These are phyloP conservation scores for Aegle marmelos DNA, from an alignment of 345 rosid genomes.

Conservation along the genomic window DNA sequence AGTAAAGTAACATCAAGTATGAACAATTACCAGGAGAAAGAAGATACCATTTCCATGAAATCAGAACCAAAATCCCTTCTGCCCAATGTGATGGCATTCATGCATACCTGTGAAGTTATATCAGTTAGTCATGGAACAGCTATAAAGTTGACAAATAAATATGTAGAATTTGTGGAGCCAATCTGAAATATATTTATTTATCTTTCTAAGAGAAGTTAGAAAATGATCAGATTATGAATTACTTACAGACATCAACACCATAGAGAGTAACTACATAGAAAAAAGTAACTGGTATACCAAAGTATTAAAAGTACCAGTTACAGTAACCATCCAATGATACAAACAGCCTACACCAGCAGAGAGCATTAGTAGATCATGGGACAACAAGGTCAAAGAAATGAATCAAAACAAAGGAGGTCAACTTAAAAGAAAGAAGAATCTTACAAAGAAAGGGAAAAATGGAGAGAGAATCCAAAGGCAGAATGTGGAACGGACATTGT, in stretches of 20 bases:
- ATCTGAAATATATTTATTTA: not conserved
- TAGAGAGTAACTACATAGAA: not conserved
- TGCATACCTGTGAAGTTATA: constrained; percentile 47
- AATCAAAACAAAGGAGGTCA: not conserved
- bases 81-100: constrained; percentile 39
- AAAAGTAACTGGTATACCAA: not conserved
- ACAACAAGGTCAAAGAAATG: not conserved
- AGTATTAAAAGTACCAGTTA: not conserved
- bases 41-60: constrained; percentile 74
- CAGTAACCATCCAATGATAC: not conserved
- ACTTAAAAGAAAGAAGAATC: not conserved
- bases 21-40: constrained; percentile 75
- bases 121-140: constrained; percentile 14
- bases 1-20: constrained; percentile 29
- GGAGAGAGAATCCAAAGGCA: not conserved
- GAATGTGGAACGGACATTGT: not conserved
- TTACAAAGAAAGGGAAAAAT: not conserved
- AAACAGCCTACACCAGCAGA: not conserved
- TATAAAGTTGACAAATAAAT: not conserved
- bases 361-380: not conserved
- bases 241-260: not conserved
- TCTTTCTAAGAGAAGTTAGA: not conserved
- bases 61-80: constrained; percentile 35
- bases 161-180: not conserved
- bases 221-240: not conserved